These are phyloP conservation scores for Pterothamnion heteromorphum DNA, from an alignment of 31 red algal genomes.

Conservation along the genomic window DNA sequence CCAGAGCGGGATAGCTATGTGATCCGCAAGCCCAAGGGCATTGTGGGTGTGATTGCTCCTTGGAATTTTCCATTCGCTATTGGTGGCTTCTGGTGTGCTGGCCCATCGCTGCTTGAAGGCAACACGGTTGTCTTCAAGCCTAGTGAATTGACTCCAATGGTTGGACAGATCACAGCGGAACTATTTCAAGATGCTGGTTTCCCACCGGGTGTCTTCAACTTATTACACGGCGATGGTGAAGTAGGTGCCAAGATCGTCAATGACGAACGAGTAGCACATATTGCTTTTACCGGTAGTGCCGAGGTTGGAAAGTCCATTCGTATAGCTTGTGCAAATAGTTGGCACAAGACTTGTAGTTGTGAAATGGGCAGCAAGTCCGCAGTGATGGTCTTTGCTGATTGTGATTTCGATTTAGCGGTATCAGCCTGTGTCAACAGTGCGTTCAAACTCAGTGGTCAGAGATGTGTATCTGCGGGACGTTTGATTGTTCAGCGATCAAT, in stretches of 20 bases:
- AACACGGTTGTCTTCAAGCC: not conserved
- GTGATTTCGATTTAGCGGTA: constrained; percentile 10
- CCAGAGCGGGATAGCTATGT: too few species aligned
- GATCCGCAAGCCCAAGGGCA: too few species aligned
- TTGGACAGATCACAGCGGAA: not conserved
- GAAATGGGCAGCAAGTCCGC: constrained; percentile 31
- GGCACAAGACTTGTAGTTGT: not conserved
- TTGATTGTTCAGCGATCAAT: not conserved
- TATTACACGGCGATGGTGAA: not conserved
- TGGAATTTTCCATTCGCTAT: not conserved
- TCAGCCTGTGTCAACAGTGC: not conserved
- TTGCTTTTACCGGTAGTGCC: not conserved
- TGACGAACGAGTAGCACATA: not conserved
- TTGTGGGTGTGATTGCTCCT: not conserved
- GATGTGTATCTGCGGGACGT: not conserved
- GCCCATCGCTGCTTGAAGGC: not conserved
- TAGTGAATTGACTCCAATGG: not conserved
- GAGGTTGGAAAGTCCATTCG: not conserved
- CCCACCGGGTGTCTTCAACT: not conserved
- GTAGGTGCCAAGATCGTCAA: not conserved
- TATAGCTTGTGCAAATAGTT: not conserved
- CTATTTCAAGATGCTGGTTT: not conserved
- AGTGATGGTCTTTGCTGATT: not conserved
- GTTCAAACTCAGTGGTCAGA: not conserved
- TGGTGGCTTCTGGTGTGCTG: not conserved